These are phyloP conservation scores for Pisolithus orientalis DNA, from an alignment of 768 basidiomycete genomes.

Conservation along the genomic window DNA sequence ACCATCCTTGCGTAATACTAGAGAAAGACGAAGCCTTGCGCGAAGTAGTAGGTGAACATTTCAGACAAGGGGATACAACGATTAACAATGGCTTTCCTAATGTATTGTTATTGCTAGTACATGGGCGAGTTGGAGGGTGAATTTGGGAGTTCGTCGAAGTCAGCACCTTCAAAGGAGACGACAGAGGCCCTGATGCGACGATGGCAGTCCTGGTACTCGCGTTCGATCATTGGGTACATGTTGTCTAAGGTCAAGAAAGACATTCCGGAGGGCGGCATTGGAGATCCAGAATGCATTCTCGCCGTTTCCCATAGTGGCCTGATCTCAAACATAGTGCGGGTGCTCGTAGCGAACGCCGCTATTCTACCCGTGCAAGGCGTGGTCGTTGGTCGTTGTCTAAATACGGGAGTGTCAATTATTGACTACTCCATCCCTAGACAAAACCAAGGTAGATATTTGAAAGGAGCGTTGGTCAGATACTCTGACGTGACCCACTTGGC, in stretches of 20 bases:
- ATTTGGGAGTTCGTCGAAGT: constrained; percentile 7
- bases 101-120: constrained; percentile 31
- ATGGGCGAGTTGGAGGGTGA: constrained; percentile 60
- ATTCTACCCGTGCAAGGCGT: constrained; percentile 20
- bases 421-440: constrained; percentile 38
- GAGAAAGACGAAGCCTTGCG: constrained; percentile 44
- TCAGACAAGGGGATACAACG: neutral
- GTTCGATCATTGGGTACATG: constrained; percentile 32
- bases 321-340: neutral
- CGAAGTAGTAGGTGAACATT: constrained; percentile 49
- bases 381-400: constrained; percentile 16
- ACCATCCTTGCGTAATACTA: constrained; percentile 42
- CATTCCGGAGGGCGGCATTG: constrained; percentile 24
- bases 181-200: constrained; percentile 39
- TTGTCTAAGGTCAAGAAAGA: constrained; percentile 10
- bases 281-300: constrained; percentile 36
- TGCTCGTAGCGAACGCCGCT: neutral
- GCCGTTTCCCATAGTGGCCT: constrained; percentile 24
- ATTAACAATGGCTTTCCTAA: neutral
- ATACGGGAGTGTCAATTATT: constrained; percentile 45
- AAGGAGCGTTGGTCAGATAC: constrained; percentile 43
- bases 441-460: constrained; percentile 6
- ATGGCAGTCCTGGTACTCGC: constrained; percentile 58
- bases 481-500: constrained; percentile 52
- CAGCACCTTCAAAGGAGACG: constrained; percentile 20